Conservation (phyloP, 495 filamentous ascomycete genomes). For the Podospora pseudopauciseta region DNA sequence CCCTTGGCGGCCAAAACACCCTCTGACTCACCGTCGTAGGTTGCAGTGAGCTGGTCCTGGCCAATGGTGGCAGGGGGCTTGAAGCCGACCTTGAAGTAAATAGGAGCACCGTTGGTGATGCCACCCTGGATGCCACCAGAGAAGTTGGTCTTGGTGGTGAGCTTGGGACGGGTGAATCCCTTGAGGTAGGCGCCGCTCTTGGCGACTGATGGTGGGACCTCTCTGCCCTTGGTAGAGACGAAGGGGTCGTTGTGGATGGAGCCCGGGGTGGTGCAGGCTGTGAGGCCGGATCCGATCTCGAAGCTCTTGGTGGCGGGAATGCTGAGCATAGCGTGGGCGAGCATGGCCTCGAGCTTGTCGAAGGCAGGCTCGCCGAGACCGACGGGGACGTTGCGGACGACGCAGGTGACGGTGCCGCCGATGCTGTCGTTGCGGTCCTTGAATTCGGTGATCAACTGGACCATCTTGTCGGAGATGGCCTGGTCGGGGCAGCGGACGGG, state of each 20-base stretch:
- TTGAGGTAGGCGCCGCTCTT: slow-evolving; percentile 35
- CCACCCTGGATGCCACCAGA: slow-evolving; percentile 95
- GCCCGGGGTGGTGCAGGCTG: slow-evolving; percentile 80
- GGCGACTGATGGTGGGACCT: slow-evolving; percentile 31
- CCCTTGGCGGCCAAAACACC: slow-evolving; percentile 90
- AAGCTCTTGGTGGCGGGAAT: slow-evolving; percentile 98
- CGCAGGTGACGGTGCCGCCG: slow-evolving; percentile 92
- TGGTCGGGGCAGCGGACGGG: slow-evolving; percentile 83
- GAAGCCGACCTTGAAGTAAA: slow-evolving; percentile 95
- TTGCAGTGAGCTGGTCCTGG: slow-evolving; percentile 80
- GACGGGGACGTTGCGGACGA: slow-evolving; percentile 83
- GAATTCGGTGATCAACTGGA: slow-evolving; percentile 72
- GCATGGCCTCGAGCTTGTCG: slow-evolving; percentile 90
- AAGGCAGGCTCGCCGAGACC: slow-evolving; percentile 94
- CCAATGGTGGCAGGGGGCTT: slow-evolving; percentile 96
- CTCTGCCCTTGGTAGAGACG: slow-evolving; percentile 49
- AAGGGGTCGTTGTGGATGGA: slow-evolving; percentile 95
- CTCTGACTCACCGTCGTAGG: slow-evolving; percentile 65
- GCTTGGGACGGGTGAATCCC: slow-evolving; percentile 44
- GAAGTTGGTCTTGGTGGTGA: slow-evolving; percentile 94
- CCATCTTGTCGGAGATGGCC: slow-evolving; percentile 66
- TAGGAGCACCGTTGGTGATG: slow-evolving; percentile 88
- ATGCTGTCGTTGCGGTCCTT: slow-evolving; percentile 84
- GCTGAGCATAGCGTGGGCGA: slow-evolving; percentile 94
- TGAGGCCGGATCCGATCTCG: slow-evolving; percentile 93